Evolutionary conservation across 495 filamentous ascomycete genomes (phyloP).

Genomic region (Ascodesmis nigricans): DNA sequence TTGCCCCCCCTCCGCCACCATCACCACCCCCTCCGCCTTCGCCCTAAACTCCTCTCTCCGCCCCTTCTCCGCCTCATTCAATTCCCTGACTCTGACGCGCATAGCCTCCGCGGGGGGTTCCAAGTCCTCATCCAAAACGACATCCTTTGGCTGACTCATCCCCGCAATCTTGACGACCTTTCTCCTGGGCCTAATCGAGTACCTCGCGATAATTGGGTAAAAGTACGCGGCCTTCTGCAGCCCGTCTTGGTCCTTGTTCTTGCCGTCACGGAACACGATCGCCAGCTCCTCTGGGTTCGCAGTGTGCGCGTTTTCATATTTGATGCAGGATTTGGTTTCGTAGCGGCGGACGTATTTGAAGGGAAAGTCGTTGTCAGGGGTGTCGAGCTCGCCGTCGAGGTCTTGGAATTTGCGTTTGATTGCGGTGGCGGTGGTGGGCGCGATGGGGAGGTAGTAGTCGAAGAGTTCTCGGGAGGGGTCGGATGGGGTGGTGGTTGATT

Average conservation of each 20-base stretch:
- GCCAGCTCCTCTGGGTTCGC: conserved; percentile 28
- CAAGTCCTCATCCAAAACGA: conserved; percentile 24
- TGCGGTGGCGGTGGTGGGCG: conserved; percentile 21
- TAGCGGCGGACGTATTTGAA: conserved; percentile 65
- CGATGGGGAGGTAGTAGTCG: conserved; percentile 18
- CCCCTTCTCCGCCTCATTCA: conserved; percentile 16
- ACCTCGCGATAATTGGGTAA: conserved; percentile 61
- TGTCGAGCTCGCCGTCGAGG: conserved; percentile 43
- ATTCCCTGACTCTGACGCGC: conserved; percentile 17
- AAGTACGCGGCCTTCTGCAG: conserved; percentile 76
- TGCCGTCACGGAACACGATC: conserved; percentile 26
- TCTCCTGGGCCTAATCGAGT: conserved; percentile 32
- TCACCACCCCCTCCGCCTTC: conserved; percentile 21
- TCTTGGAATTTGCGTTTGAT: conserved; percentile 53
- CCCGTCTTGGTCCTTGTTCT: conserved; percentile 10
- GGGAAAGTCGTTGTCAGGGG: conserved; percentile 37
- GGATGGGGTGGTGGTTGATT: too few relatives aligned
- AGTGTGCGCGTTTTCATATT: conserved; percentile 30
- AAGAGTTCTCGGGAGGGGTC: conserved; percentile 7
- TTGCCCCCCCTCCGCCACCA: conserved; percentile 19
- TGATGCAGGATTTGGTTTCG: conserved; percentile 53
- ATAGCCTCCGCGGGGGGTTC: conserved; percentile 20
- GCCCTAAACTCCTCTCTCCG: conserved; percentile 26
- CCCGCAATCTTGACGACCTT: conserved; percentile 26
- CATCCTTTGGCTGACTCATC: conserved; percentile 27